These are phyloP conservation scores for Colletotrichum tanaceti DNA, from an alignment of 2,329 filamentous ascomycete species.

Conservation along the genomic window DNA sequence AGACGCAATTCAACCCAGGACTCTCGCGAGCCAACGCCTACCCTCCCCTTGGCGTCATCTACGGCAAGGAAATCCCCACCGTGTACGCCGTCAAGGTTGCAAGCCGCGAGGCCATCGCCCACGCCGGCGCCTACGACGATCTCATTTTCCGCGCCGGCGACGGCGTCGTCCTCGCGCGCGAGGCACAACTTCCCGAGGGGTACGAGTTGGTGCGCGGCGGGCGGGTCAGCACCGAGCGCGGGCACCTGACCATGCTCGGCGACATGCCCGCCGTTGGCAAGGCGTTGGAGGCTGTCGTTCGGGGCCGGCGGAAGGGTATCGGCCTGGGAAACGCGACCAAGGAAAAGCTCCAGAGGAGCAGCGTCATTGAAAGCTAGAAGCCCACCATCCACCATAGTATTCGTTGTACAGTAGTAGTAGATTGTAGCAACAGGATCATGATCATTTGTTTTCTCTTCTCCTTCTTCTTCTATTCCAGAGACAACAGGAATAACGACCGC, in stretches of 20 bases:
- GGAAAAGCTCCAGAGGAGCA: conserved; percentile 3
- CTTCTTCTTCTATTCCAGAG: no score
- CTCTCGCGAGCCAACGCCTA: conserved; percentile 78
- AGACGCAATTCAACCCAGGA: conserved; percentile 71
- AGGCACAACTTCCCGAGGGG: conserved; percentile 85
- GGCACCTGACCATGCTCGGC: conserved; percentile 88
- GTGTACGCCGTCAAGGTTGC: conserved; percentile 83
- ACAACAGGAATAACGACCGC: neutral
- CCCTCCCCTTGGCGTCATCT: conserved; percentile 84
- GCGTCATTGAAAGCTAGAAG: conserved; percentile 19
- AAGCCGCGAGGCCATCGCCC: conserved; percentile 78
- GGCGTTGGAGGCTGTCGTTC: conserved; percentile 75
- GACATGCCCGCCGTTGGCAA: conserved; percentile 84
- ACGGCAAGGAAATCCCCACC: conserved; percentile 87
- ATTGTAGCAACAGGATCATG: neutral
- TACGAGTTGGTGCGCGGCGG: conserved; percentile 81
- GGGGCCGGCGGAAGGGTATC: conserved; percentile 77
- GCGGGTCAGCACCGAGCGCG: conserved; percentile 81
- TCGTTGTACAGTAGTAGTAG: conserved; percentile 10
- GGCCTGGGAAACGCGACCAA: conserved; percentile 63
- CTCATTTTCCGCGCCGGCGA: conserved; percentile 89
- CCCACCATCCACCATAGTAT: neutral
- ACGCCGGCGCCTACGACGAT: conserved; percentile 84
- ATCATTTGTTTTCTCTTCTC: neutral
- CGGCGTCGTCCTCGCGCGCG: conserved; percentile 86